A percentile compares a stretch with the other conserved stretches of the same genome.
phyloP scores from a whole-genome alignment of 495 filamentous ascomycete genomes.

The Lophium mytilinum region DNA sequence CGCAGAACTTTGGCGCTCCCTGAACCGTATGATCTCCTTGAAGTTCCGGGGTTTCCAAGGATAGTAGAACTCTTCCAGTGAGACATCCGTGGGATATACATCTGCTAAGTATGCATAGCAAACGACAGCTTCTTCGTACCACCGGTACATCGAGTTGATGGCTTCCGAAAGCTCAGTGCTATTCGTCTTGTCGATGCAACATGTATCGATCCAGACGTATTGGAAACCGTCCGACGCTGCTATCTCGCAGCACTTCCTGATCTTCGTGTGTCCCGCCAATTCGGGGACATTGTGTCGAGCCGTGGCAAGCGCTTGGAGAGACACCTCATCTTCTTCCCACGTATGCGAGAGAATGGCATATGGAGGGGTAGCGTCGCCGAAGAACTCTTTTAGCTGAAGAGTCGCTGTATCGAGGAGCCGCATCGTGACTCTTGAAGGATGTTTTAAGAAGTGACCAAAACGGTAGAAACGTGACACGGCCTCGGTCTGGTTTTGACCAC shows the following conservation, averaged over 20 bases:
- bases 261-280: background rate
- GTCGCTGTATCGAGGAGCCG: background rate
- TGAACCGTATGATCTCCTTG: too few species aligned
- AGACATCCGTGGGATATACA: background rate
- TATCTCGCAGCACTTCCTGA: background rate
- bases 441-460: too few species aligned
- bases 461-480: too few species aligned
- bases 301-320: background rate
- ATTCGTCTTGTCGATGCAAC: slow-evolving; percentile 1
- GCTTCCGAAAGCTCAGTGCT: background rate
- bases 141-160: background rate
- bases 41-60: too few species aligned
- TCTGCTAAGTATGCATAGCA: slow-evolving; percentile 4
- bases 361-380: background rate
- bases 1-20: too few species aligned
- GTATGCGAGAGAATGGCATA: slow-evolving; percentile 5
- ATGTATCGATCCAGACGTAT: background rate
- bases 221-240: background rate
- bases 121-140: background rate
- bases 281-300: background rate
- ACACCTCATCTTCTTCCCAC: slow-evolving; percentile 1
- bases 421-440: background rate
- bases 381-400: background rate
- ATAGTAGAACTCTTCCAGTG: background rate
- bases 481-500: too few species aligned